Base-by-base conservation (phyloP, 768 basidiomycete species). In the Auricularia heimuer region DNA sequence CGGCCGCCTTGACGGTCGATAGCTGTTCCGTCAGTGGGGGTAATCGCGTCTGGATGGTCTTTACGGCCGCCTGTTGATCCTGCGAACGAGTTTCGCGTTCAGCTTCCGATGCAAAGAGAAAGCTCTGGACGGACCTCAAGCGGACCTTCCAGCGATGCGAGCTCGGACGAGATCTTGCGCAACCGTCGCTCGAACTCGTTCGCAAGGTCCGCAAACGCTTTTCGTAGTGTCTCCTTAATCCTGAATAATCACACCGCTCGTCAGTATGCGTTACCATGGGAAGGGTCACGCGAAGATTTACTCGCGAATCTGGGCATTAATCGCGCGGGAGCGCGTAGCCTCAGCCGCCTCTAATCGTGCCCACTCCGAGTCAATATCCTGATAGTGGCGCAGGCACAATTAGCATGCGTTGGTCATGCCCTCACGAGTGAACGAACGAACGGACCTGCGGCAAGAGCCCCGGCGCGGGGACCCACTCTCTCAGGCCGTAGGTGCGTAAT, bases 301-400 rank as follows among this genome's bases (percentile, higher is more conserved):
- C 93, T 89, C 83, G 77, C 92, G 81, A 68, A 98, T 95, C 68
- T 90, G 83, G 6, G 90, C 90, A 76, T 95, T 97, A 72, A 98
- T 95, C 4, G 85, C 81, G 65, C 88, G 79, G 37, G 91, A 92
- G 66, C 91, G 77, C 56, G 78, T 81, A 1, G 88, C 89, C 73
- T 99, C 97, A 3, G 85, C 87, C 7, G 75, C 77, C 65, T 95
- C 71, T 24, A 99, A 78, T 11, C 71, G 76, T 45, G 83, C 81
- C 96, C 96, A 98, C 3, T 83, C 85, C 54, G 74, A 73, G 65
- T 94, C 94, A 63, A 98, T 74, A 73, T 96, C 91, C 83, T 29
- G 29, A 29, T 29, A 29, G 29, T 29, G 29, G 29, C 29, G 29
- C 29, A 29, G 29, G 29, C 29, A 29, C 29, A 29, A 29, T 29